Conservation (phyloP, 1,284 basidiomycete species). For the Puccinia triticina region DNA sequence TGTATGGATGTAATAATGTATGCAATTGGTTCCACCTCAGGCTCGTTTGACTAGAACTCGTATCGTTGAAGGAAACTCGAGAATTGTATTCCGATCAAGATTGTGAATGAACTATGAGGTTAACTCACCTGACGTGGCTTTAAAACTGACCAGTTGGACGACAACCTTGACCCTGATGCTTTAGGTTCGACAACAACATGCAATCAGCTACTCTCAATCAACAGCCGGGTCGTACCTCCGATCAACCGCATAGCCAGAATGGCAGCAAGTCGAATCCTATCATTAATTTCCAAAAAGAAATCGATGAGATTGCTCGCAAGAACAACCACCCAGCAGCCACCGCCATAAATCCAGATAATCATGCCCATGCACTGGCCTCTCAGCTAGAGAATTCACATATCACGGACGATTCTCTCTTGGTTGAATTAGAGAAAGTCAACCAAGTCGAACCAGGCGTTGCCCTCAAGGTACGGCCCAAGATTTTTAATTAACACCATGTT, state of each 20-base stretch:
- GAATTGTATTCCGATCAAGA: background rate
- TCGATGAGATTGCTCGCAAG: constrained; percentile 33
- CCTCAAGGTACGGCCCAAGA: background rate
- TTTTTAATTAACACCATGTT: background rate
- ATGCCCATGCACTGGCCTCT: background rate
- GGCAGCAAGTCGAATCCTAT: constrained; percentile 21
- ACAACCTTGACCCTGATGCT: background rate
- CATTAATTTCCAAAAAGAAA: constrained; percentile 26
- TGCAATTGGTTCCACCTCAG: too few relatives aligned
- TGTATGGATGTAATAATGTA: background rate
- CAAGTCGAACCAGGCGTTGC: constrained; percentile 4
- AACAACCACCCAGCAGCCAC: constrained; percentile 4
- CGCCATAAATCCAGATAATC: background rate
- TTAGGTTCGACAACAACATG: background rate
- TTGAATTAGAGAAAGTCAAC: constrained; percentile 3
- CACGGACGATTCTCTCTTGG: background rate
- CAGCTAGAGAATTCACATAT: constrained; percentile 9
- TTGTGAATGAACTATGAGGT: background rate
- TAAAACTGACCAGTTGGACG: background rate
- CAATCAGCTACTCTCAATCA: constrained; percentile 5
- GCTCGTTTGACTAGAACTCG: background rate
- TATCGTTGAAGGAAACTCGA: background rate
- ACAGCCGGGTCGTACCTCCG: background rate
- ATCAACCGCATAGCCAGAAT: background rate
- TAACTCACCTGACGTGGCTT: background rate